Evolutionary conservation across 2,329 filamentous ascomycete genomes (phyloP).

Genomic region (Pyrenophora graminea): DNA sequence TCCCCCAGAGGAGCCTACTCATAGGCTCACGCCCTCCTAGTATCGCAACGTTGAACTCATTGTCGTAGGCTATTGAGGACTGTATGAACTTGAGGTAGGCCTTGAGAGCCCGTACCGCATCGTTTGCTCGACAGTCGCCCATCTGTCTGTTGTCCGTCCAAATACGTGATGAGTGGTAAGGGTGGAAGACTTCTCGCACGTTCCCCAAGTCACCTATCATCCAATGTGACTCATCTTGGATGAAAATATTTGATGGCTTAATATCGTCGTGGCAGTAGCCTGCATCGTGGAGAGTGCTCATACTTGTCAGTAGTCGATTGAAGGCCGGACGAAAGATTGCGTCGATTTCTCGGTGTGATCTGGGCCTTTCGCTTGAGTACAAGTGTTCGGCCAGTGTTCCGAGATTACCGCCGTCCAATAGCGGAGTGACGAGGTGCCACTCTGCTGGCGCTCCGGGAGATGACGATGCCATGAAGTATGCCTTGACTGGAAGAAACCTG

Average conservation of each 20-base stretch:
- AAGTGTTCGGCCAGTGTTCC: slow-evolving; percentile 14
- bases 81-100: slow-evolving; percentile 34
- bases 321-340: slow-evolving; percentile 35
- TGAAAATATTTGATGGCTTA: slow-evolving; percentile 43
- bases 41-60: slow-evolving; percentile 30
- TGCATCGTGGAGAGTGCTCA: slow-evolving; percentile 32
- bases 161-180: slow-evolving; percentile 30
- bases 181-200: slow-evolving; percentile 35
- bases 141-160: slow-evolving; percentile 33
- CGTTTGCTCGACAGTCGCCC: slow-evolving; percentile 35
- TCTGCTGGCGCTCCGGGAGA: slow-evolving; percentile 12
- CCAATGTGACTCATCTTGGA: slow-evolving; percentile 29
- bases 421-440: slow-evolving; percentile 29
- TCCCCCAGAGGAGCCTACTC: slow-evolving; percentile 36
- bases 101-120: slow-evolving; percentile 37
- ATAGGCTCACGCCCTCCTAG: slow-evolving; percentile 22
- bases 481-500: slow-evolving; percentile 25
- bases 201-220: slow-evolving; percentile 45
- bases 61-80: slow-evolving; percentile 9
- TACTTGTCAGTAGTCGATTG: slow-evolving; percentile 25
- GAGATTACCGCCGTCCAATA: slow-evolving; percentile 21
- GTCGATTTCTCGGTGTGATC: slow-evolving; percentile 27
- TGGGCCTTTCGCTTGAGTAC: neutral
- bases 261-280: slow-evolving; percentile 47
- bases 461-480: slow-evolving; percentile 20